These are phyloP conservation scores for Madurella mycetomatis DNA, from an alignment of 2,329 filamentous ascomycete genomes.

Conservation along the genomic window DNA sequence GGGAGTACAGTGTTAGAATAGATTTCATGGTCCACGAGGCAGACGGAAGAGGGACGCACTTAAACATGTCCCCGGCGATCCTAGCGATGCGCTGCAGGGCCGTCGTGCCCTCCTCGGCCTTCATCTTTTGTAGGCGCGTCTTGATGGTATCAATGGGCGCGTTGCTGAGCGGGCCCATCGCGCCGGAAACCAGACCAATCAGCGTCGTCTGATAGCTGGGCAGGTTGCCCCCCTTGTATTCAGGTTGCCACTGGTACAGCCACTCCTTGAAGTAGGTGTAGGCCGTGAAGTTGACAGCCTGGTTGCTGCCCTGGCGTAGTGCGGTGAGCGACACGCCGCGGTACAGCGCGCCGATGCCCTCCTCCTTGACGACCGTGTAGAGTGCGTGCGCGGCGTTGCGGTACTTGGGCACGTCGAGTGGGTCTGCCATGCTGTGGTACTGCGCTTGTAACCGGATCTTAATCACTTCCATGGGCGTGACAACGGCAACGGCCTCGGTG, in stretches of 20 bases:
- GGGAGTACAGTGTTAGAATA: background rate
- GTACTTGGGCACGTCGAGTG: conserved; percentile 94
- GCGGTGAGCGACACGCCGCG: conserved; percentile 92
- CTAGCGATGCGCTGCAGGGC: conserved; percentile 71
- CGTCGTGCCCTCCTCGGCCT: conserved; percentile 73
- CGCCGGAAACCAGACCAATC: conserved; percentile 86
- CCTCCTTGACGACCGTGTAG: conserved; percentile 89
- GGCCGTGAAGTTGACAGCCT: conserved; percentile 97
- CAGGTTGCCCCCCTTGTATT: conserved; percentile 60
- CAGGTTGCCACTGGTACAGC: conserved; percentile 68
- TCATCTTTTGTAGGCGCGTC: conserved; percentile 88
- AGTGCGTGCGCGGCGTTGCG: conserved; percentile 79
- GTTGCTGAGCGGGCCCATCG: conserved; percentile 93
- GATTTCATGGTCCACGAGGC: background rate
- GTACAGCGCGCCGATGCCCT: conserved; percentile 83
- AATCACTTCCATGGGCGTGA: conserved; percentile 98
- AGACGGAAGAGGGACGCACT: conserved; percentile 41
- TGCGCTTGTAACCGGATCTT: conserved; percentile 98
- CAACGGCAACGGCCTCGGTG: conserved; percentile 92
- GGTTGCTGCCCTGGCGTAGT: conserved; percentile 90
- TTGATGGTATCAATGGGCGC: conserved; percentile 99
- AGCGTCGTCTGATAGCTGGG: conserved; percentile 86
- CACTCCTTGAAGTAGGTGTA: conserved; percentile 88
- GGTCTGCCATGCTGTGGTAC: conserved; percentile 96
- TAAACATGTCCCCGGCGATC: conserved; percentile 83